Base-by-base conservation (phyloP, 495 filamentous ascomycete species). In the Cercophora samala region DNA sequence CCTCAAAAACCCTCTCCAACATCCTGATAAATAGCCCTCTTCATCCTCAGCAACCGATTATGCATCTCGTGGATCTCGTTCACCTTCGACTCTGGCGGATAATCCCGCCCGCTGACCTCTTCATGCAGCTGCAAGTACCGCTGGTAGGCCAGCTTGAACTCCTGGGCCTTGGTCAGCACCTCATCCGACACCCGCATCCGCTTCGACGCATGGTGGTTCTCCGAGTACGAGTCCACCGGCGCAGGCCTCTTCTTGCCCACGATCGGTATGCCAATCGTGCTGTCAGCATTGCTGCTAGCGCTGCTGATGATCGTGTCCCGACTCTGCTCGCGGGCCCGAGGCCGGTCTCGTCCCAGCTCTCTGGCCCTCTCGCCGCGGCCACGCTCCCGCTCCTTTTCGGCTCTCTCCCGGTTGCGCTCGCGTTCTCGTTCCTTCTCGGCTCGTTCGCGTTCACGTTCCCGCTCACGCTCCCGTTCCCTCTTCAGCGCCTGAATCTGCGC, bases 51-150 rank as follows among this genome's bases (percentile, higher is more conserved):
- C 42, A 93, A 79, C 18, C 83, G 80, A 15, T 79, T 73, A 70
- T 88, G 88, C 86, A 90, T 88, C 53, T 83, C 82, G 56, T 86
- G 75, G 66, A 92, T 69, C 56, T 83, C 74, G 3, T 83, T 79
- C 64, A 91, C 69, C 67, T 88, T 87, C 23, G 82, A 78, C 65
- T 81, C 78, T 1, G 85, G 78, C 3, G 88, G 85, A 51, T 85
- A 76, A 11, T 82, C 73, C 21, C 82, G 73, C 1, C 69, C 75
- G n/a, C 79, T 76, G 37, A 92, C 76, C 70, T 88, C 82, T 61
- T 81, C 74, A 72, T 92, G 87, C 64, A 91, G 76, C 32, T 77
- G 72, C 74, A 84, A 81, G 73, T 93, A 93, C 42, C 84, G 85
- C 37, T 81, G 79, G 72, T 92, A 91, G 37, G 75, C 83, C 59